phyloP scores from a whole-genome alignment of 202 grass and related monocot species.

The Cymbopogon flexuosus region DNA sequence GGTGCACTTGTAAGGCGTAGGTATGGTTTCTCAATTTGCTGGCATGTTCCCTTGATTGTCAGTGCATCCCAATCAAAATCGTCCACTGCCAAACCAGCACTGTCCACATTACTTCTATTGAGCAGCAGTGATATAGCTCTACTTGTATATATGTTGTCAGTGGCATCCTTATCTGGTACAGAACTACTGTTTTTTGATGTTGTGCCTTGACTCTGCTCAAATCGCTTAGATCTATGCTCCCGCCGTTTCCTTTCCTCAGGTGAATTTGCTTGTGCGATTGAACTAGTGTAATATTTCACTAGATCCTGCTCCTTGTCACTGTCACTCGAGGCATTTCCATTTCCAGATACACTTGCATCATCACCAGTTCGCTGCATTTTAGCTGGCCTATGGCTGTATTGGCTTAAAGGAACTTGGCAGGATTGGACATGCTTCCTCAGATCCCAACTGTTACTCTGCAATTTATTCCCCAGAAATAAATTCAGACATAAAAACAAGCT shows the following conservation, averaged over 20 bases:
- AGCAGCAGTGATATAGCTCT: constrained; percentile 44
- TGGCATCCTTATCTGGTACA: constrained; percentile 19
- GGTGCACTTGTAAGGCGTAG: constrained; percentile 87
- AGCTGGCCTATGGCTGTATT: constrained; percentile 35
- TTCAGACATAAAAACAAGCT: constrained; percentile 14
- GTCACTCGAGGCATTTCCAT: constrained; percentile 54
- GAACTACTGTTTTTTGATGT: constrained; percentile 37
- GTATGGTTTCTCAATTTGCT: constrained; percentile 83
- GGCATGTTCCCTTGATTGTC: constrained; percentile 87
- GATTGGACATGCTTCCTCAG: constrained; percentile 34
- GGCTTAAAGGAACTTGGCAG: constrained; percentile 29
- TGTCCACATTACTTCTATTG: constrained; percentile 48
- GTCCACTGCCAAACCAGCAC: constrained; percentile 55
- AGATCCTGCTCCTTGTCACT: constrained; percentile 64
- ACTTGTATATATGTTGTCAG: constrained; percentile 42
- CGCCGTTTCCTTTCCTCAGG: constrained; percentile 78
- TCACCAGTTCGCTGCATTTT: constrained; percentile 43
- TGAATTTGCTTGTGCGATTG: constrained; percentile 54
- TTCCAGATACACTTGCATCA: constrained; percentile 40
- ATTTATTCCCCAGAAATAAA: constrained; percentile 24
- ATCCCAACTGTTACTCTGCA: constrained; percentile 47
- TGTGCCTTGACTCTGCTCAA: constrained; percentile 54
- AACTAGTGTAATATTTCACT: constrained; percentile 57
- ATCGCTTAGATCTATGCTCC: constrained; percentile 74
- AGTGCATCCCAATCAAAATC: constrained; percentile 92